Conservation (phyloP, 257 asterid species). For the Knoxia roxburghii region DNA sequence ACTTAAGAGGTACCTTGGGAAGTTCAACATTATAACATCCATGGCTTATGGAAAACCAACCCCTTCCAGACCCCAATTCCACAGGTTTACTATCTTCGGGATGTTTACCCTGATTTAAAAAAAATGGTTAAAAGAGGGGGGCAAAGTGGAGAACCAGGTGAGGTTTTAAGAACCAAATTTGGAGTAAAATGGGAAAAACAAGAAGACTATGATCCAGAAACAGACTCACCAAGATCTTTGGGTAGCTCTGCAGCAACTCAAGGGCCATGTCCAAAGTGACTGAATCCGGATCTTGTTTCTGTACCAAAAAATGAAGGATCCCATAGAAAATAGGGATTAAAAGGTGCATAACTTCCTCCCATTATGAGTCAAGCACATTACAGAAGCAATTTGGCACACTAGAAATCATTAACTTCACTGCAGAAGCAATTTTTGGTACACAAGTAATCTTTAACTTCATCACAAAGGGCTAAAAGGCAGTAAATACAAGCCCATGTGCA, state of each 20-base stretch:
- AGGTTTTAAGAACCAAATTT: too few relatives aligned
- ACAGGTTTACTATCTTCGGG: conserved; percentile 66
- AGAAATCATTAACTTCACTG: too few relatives aligned
- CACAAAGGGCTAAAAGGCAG: neutral
- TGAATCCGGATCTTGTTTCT: conserved; percentile 59
- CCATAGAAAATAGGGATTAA: too few relatives aligned
- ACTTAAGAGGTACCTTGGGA: conserved; percentile 81
- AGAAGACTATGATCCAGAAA: conserved; percentile 5
- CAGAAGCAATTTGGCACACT: too few relatives aligned
- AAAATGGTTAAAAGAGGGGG: neutral
- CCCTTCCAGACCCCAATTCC: conserved; percentile 49
- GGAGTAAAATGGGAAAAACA: neutral
- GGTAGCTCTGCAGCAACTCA: conserved; percentile 74
- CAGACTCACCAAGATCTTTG: conserved; percentile 60
- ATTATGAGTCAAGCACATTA: neutral
- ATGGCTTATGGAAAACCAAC: conserved; percentile 60
- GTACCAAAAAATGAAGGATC: conserved; percentile 20
- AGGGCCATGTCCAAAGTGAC: conserved; percentile 77
- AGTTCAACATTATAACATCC: conserved; percentile 57
- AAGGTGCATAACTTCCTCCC: neutral
- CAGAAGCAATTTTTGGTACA: too few relatives aligned
- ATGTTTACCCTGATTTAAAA: conserved; percentile 74
- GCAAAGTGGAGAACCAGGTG: neutral
- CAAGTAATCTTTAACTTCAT: neutral
- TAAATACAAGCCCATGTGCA: conserved; percentile 4